Base-by-base conservation (phyloP, 352 stramenopile genomes). In the Phytophthora tentaculata region DNA sequence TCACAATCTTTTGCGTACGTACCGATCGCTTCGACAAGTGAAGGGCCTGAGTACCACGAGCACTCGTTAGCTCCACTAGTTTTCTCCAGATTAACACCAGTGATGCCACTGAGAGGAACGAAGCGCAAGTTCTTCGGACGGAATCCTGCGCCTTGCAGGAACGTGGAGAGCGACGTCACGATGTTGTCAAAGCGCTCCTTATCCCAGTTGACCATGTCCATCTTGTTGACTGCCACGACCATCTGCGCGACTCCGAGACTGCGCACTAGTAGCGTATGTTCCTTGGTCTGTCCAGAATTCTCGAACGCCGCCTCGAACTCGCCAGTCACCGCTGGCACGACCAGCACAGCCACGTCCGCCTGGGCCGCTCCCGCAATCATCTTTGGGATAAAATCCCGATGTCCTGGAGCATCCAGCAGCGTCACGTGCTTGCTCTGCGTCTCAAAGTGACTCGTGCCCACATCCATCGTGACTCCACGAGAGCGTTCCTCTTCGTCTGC, bases 141-240 rank as follows among this genome's bases (percentile, higher is more conserved):
- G 62, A 95, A 97, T 16, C 88, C 89, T 7, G 85, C 79, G 19
- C 80, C 77, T 20, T 87, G 69, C 22, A 97, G 79, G 67, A 96
- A 97, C 0, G 68, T 78, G 14, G 80, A 84, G 28, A 97, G 73
- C 19, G 85, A 91, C 17, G 74, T 73, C 20, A 92, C 77, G 50
- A 97, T 95, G 26, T 75, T 80, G 29, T 94, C 75, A 51, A 96
- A 97, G 13, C 91, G 83, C 1, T 75, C 76, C 64, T 97, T 67
- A 65, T 88, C 77, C 88, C 90, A 97, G 1, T 79, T 77, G 20
- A 79, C 90, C 19, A 93, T 86, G 72, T 99, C 97, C 83, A 99
- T 97, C 79, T 99, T 99, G 80, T 99, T 99, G 41, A 99, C 81
- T 0, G 95, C 97, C 14, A 99, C 94, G 39, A 99, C 84, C 52